Conservation (phyloP, 345 rosid genomes). For the Nasturtium officinale region DNA sequence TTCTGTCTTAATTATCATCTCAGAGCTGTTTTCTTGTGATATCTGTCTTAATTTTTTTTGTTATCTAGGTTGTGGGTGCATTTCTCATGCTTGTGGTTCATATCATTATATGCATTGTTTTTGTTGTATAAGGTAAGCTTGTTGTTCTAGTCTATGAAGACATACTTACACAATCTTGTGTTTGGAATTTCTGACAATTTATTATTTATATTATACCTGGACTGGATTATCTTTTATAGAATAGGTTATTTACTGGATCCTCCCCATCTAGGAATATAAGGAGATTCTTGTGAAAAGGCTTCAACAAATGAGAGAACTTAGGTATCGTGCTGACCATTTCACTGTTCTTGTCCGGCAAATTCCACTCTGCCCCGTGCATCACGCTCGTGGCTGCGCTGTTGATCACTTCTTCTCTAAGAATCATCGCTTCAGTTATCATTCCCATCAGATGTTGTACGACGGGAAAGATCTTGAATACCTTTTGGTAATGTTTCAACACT, state of each 20-base stretch:
- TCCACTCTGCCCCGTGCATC: slow-evolving; percentile 67
- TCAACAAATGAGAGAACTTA: slow-evolving; percentile 52
- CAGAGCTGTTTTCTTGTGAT: neutral
- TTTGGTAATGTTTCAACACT: slow-evolving; percentile 51
- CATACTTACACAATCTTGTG: neutral
- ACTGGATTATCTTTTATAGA: slow-evolving; percentile 30
- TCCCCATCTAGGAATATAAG: slow-evolving; percentile 71
- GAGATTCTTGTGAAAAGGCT: slow-evolving; percentile 65
- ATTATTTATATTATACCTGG: slow-evolving; percentile 28
- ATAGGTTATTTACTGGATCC: slow-evolving; percentile 43
- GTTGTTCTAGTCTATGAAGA: slow-evolving; percentile 21
- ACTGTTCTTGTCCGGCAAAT: slow-evolving; percentile 74
- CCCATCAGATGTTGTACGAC: slow-evolving; percentile 72
- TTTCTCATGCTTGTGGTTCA: slow-evolving; percentile 75
- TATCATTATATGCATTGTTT: slow-evolving; percentile 72
- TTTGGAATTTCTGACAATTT: slow-evolving; percentile 1
- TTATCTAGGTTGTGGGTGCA: slow-evolving; percentile 98
- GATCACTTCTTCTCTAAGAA: slow-evolving; percentile 81
- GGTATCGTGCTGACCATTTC: slow-evolving; percentile 76
- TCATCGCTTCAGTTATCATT: slow-evolving; percentile 61
- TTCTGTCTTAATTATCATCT: neutral
- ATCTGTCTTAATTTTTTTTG: slow-evolving; percentile 12
- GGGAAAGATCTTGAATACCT: slow-evolving; percentile 61
- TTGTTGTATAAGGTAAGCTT: slow-evolving; percentile 64
- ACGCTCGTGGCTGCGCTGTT: slow-evolving; percentile 61